phyloP scores from a whole-genome alignment of 2,329 filamentous ascomycete genomes.

The Aspergillus sp. region DNA sequence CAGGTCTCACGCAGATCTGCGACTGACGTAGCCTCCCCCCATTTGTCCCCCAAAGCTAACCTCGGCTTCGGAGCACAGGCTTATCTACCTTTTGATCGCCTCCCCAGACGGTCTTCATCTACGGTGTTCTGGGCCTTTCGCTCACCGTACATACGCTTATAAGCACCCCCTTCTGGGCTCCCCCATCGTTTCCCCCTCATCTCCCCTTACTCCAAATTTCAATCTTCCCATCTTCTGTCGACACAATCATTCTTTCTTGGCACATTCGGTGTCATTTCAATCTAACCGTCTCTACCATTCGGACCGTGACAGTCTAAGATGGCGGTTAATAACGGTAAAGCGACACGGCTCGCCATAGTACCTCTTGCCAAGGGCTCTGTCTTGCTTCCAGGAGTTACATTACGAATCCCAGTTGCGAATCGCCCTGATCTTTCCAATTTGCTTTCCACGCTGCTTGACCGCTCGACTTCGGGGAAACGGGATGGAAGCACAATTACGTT shows the following conservation, averaged over 20 bases:
- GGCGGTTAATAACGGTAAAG: constrained; percentile 33
- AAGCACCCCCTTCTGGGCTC: constrained; percentile 1
- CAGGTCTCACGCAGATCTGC: constrained; percentile 9
- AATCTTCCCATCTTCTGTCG: neutral
- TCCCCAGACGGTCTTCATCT: constrained; percentile 24
- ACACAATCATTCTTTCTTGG: neutral
- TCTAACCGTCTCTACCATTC: constrained; percentile 5
- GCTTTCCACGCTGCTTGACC: constrained; percentile 78
- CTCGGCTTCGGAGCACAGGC: constrained; percentile 27
- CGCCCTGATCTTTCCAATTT: constrained; percentile 86
- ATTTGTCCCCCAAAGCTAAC: constrained; percentile 13
- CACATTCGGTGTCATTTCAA: no score
- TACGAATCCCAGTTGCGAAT: constrained; percentile 77
- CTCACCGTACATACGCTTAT: neutral
- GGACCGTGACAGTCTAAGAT: constrained; percentile 19
- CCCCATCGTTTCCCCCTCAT: constrained; percentile 2
- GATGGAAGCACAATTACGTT: constrained; percentile 68
- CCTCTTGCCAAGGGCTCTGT: constrained; percentile 76
- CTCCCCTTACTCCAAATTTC: neutral
- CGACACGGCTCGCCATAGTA: constrained; percentile 64
- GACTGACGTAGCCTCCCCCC: constrained; percentile 15
- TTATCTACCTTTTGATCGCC: constrained; percentile 27
- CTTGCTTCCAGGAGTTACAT: constrained; percentile 77
- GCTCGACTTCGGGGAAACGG: constrained; percentile 60
- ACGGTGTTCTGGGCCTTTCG: constrained; percentile 26